Evolutionary conservation across 2,329 filamentous ascomycete species (phyloP).

Genomic region (Lasiodiplodia gonubiensis): DNA sequence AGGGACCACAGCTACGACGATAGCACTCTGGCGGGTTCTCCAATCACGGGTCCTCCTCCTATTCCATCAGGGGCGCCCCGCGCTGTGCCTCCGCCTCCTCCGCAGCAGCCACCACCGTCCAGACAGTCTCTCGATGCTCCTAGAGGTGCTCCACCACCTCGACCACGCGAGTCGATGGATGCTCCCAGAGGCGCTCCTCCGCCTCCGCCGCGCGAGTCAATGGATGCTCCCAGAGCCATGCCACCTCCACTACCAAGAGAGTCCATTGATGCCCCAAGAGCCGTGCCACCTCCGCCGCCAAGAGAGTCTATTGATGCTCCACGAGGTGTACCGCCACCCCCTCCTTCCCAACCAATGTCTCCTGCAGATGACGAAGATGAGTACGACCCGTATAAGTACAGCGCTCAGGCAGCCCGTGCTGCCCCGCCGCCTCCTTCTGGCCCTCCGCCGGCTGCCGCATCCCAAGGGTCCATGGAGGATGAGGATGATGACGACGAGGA

Average conservation of each 20-base stretch:
- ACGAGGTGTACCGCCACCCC: conserved; percentile 62
- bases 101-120: conserved; percentile 55
- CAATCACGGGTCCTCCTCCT: conserved; percentile 43
- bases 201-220: conserved; percentile 67
- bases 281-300: conserved; percentile 69
- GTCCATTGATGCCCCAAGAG: conserved; percentile 74
- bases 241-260: conserved; percentile 69
- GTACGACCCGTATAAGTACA: conserved; percentile 70
- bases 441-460: conserved; percentile 41
- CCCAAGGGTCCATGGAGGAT: conserved; percentile 31
- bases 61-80: conserved; percentile 42
- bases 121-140: conserved; percentile 74
- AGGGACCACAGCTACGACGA: conserved; percentile 78
- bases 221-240: conserved; percentile 72
- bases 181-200: conserved; percentile 56
- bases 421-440: conserved; percentile 42
- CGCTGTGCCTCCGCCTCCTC: conserved; percentile 62
- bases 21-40: conserved; percentile 59
- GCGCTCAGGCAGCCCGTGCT: conserved; percentile 41
- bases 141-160: conserved; percentile 71
- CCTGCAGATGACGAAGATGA: conserved; percentile 61
- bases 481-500: conserved; percentile 44
- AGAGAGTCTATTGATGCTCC: conserved; percentile 46
- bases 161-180: conserved; percentile 52
- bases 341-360: conserved; percentile 54